Evolutionary conservation across 2,329 filamentous ascomycete species (phyloP), one percentile per base, ranked within the genome.

Genomic region (Pseudopithomyces chartarum): DNA sequence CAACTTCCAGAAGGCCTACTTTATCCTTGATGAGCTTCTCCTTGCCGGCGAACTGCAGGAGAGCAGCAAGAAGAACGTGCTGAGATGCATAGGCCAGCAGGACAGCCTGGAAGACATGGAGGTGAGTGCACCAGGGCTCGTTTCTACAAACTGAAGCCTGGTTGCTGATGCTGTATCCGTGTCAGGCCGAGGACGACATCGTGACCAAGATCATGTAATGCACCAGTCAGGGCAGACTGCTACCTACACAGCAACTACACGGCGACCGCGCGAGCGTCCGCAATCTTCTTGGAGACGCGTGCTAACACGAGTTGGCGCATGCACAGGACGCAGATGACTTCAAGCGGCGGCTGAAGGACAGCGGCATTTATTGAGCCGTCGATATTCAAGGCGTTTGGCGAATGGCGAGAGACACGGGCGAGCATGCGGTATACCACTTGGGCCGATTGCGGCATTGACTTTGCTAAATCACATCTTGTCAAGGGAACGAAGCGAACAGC

Each of bases 1-100:
- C 86, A 98, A 97, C 76, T 99, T 99, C 78, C 96, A 97, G 69
- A 99, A 99, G 79, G 95, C 95, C 58, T 99, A 99, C 79, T 99
- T 98, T 79, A 99, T 99, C 67, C 87, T 99, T 45, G 95, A 99
- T 76, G 95, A 99, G 80, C 85, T 99, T 60, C 83, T 99, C 64
- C 84, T 99, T 66, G 95, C 95, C 6, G 95, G 95, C 58, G 95
- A 99, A 79, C 87, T 99, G 80, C 95, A 99, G 79, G 95, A 99
- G 81, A 98, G 92, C 79, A 98, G 94, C 78, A 99, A 98, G 82
- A 99, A 99, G 87, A 98, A 98, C 73, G 92, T 99, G 39, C 80
- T 99, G 62, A 85, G 95, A 61, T 97, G 94, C 73, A 99, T 99
- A 74, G 91, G 91, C 55, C 95, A 98, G 74, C 94, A 99, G 78